Evolutionary conservation across 441 rosid species (phyloP).

Genomic region (Pelargonium australe): DNA sequence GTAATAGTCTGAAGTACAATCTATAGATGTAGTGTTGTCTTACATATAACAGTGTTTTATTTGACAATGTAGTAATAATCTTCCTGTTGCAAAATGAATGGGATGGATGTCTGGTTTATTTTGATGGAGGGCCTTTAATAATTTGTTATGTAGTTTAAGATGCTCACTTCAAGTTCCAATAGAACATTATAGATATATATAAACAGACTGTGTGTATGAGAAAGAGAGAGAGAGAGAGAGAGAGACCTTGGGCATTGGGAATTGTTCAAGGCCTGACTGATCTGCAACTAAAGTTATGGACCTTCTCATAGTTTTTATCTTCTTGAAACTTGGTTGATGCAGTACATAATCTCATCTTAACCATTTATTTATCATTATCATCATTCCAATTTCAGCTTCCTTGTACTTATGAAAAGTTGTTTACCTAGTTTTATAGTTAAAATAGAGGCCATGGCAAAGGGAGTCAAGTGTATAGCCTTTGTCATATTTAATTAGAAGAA

Average conservation of each 20-base stretch:
- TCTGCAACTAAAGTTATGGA: constrained; percentile 22
- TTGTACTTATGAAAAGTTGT: no score
- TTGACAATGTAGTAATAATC: not conserved
- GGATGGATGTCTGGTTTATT: constrained; percentile 5
- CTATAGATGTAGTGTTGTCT: not conserved
- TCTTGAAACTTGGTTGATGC: constrained; percentile 22
- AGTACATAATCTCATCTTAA: not conserved
- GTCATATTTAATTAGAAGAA: not conserved
- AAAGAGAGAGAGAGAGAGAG: constrained; percentile 17
- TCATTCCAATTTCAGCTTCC: no score
- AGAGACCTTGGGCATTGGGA: constrained; percentile 26
- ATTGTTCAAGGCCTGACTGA: constrained; percentile 25
- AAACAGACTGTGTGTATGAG: constrained; percentile 10
- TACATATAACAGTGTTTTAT: not conserved
- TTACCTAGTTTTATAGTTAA: not conserved
- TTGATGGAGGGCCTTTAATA: not conserved
- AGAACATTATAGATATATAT: not conserved
- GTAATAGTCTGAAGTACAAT: not conserved
- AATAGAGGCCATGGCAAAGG: not conserved
- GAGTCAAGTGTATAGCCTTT: not conserved
- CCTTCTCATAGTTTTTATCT: constrained; percentile 14
- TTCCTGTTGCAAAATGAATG: not conserved
- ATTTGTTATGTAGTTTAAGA: not conserved
- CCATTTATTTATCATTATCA: no score
- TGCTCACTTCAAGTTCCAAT: constrained; percentile 7